Evolutionary conservation across 306 rosid species (phyloP).

Genomic region (Glycine tomentella): DNA sequence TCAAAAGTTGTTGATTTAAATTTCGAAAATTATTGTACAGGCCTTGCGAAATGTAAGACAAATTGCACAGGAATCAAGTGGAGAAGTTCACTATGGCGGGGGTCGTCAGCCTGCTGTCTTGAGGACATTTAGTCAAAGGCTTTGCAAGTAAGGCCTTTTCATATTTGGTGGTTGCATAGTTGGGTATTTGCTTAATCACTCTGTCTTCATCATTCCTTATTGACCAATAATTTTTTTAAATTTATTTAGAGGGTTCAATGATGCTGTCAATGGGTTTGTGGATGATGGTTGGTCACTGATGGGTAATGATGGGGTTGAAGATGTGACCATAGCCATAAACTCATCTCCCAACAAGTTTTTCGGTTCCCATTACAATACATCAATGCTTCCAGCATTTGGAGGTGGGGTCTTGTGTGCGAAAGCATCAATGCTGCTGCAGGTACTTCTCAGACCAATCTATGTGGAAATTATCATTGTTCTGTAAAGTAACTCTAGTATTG

Average conservation of each 20-base stretch:
- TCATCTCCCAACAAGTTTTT: conserved; percentile 67
- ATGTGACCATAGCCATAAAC: conserved; percentile 78
- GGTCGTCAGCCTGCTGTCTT: conserved; percentile 94
- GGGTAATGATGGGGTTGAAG: conserved; percentile 82
- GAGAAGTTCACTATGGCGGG: conserved; percentile 78
- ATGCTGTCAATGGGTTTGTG: conserved; percentile 84
- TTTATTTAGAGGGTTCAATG: conserved; percentile 78
- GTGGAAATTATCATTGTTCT: not conserved
- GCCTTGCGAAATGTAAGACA: conserved; percentile 82
- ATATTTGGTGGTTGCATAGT: not conserved
- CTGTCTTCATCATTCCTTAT: conserved; percentile 22
- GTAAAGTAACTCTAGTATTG: not conserved
- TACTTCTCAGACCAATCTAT: conserved; percentile 24
- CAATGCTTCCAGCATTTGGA: conserved; percentile 70
- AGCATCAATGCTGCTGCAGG: conserved; percentile 95
- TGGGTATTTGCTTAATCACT: not conserved
- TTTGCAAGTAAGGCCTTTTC: conserved; percentile 62
- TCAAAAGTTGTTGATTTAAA: not conserved
- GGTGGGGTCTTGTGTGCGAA: conserved; percentile 85
- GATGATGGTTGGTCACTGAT: conserved; percentile 89
- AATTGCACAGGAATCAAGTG: conserved; percentile 81
- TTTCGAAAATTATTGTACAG: conserved; percentile 45
- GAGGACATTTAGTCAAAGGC: conserved; percentile 86
- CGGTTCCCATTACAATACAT: conserved; percentile 65
- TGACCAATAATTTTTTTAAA: not conserved